Base-by-base conservation (phyloP, 257 asterid genomes). In the Fraxinus americana region DNA sequence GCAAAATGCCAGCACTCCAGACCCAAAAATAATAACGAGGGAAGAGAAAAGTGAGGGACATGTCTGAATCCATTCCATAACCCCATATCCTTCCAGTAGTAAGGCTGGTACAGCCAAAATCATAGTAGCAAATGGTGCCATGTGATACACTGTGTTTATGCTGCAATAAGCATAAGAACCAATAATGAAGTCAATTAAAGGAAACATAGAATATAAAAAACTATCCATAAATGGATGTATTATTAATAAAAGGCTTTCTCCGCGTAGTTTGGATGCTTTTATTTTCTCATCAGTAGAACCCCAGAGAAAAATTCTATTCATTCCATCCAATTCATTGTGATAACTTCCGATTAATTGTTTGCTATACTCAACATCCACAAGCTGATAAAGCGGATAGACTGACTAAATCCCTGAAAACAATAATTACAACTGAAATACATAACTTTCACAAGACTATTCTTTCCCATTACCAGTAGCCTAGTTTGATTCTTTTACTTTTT, bases 51-150 rank as follows among this genome's bases (percentile, higher is more conserved):
- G 86, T 0, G 90, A 77, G 3, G 99, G 96, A 75, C 76, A 73
- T 19, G 89, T 90, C 41, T 82, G 54, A 67, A 95, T 54, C 99
- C 99, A 95, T 54, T 70, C 83, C 23, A 92, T 17, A 21, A 93
- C 90, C 21, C 99, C 99, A 0, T 87, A 17, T 74, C 97, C 99
- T 89, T 95, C 99, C 17, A 95, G 88, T 9, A 92, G 67, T 80
- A 93, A 35, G 25, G 99, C 99, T 43, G 98, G 99, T 68, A 82
- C 59, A 17, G 87, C 94, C 88, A 95, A 82, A 86, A 95, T 93
- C 98, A 95, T 89, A 29, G 98, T 95, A 11, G 98, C 98, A 81
- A 83, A 91, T 30, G 98, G 97, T 39, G 99, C 98, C 99, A 95
- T 95, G 90, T 93, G 90, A 83, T 93, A 93, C 23, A 95, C 99